Base-by-base conservation (phyloP, 108 stramenopile genomes). In the Aureococcus anophagefferens region DNA sequence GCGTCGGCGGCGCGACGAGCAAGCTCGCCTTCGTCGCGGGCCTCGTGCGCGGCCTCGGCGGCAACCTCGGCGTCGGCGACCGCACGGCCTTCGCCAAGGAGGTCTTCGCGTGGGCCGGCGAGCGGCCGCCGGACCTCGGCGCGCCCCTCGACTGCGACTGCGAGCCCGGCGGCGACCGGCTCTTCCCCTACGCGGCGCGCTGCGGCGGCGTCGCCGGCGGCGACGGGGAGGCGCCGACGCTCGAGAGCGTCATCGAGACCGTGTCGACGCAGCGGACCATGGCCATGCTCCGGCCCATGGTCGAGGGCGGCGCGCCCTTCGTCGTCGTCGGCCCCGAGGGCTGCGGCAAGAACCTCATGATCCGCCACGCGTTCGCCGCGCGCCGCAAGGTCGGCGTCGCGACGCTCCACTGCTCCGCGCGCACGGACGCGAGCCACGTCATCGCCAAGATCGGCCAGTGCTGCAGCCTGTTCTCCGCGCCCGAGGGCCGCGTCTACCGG, bases 401-500 rank as follows among this genome's bases (percentile, higher is more conserved):
- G 5, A 80, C 77, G n/a, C 62, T 87, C 30, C 79, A 87, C 73
- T 87, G 87, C 74, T 84, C 80, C 36, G 85, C 87, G 14, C 81
- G 77, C 33, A 87, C 85, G 0, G 77, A 79, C 11, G 78, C 85
- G 25, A 70, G 70, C n/a, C 76, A 87, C 71, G 77, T 87, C 30
- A 81, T 86, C 33, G 75, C 78, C 18, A 84, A 85, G 79, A 77
- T 87, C 13, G 67, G 76, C 13, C 84, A 84, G 45, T 67, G 79
- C 11, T 87, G 87, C 67, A 72, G 71, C 36, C 69, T 87, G 30
- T 86, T 82, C 78, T 79, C 81, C 17, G 67, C 84, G 0, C 76
- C 82, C 21, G 81, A 82, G 31, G 87, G 87, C 5, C 68, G 82
- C 21, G 87, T 87, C 13, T 85, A 83, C 63, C 79, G 87, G 9